These are phyloP conservation scores for Fallopia convolvulus DNA, from an alignment of 148 eudicot genomes.

Conservation along the genomic window DNA sequence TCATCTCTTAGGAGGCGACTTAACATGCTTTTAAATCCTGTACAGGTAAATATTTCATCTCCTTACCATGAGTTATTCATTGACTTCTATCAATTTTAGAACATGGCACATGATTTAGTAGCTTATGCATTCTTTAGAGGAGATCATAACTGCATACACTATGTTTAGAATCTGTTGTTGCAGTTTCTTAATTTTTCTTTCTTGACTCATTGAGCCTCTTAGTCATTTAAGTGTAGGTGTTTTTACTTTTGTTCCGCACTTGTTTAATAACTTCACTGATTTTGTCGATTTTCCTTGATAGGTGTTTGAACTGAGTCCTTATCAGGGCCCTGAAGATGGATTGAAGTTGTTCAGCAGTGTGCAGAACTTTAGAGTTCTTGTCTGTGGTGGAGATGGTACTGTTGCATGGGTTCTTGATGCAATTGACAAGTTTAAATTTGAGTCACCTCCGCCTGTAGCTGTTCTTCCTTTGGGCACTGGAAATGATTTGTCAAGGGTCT, in stretches of 20 bases:
- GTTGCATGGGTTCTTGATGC: conserved; percentile 93
- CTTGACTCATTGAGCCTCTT: conserved; percentile 1
- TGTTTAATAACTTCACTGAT: conserved; percentile 2
- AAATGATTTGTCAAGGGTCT: conserved; percentile 79
- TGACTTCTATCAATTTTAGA: neutral
- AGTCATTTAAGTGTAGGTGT: neutral
- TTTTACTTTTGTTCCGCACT: neutral
- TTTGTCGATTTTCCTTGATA: conserved; percentile 20
- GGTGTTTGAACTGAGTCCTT: conserved; percentile 74
- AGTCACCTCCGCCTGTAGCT: conserved; percentile 84
- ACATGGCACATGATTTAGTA: neutral
- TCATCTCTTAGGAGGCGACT: conserved; percentile 57
- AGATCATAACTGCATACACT: neutral
- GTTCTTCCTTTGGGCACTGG: conserved; percentile 89
- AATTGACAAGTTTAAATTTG: conserved; percentile 56
- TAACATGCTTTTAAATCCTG: conserved; percentile 75
- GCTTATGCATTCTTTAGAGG: neutral
- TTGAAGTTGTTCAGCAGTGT: conserved; percentile 57
- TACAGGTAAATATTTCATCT: conserved; percentile 43
- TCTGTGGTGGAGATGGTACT: conserved; percentile 92
- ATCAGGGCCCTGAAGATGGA: conserved; percentile 75
- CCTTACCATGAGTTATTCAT: neutral
- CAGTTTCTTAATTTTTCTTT: neutral
- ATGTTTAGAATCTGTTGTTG: neutral
- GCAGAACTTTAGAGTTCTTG: conserved; percentile 66